Evolutionary conservation across 2,329 filamentous ascomycete species (phyloP), one percentile per base, ranked within the genome.

Genomic region (Trichoderma sp.): DNA sequence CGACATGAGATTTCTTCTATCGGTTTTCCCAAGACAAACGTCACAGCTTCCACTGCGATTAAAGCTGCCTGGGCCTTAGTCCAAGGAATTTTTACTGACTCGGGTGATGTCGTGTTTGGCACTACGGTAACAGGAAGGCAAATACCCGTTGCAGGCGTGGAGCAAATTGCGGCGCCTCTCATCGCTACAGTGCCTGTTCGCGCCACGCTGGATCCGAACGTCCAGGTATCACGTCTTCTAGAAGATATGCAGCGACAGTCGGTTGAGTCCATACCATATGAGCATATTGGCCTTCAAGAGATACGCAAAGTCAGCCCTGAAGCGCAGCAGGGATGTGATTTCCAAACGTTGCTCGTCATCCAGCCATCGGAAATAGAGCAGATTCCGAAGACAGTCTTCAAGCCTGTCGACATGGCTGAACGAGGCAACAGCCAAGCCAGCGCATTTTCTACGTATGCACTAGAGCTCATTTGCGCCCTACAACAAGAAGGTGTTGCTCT

Each of bases 51-150:
- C 0, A 71, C 34, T 2, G 11, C 72, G 0, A 55, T 74, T 4
- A 70, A 72, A 0, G 82, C 84, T 32, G 86, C 87, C 0, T 81
- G 85, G 72, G 81, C 82, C 11, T 82, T 84, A 58, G 73, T 90
- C 3, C 73, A 87, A 5, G 76, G 81, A 21, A 77, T 77, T 13
- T 88, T 89, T 70, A 74, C 81, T 4, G 84, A 70, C 6, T 59
- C 66, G 0, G 37, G 77, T 1, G 81, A 83, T 66, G 75, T 83
- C 13, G 74, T 81, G 5, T 83, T 83, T 61, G 82, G 82, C 1
- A 77, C 79, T 69, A 82, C 80, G 0, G 72, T 83, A 24, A 49
- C 46, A 24, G 46, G 46, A 49, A 49, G 46, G n/a, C 46, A 49
- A 49, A 49, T 24, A 24, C 46, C 46, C 8, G 11, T 49, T 5